These are phyloP conservation scores for Aureobasidium uvarum DNA, from an alignment of 2,329 filamentous ascomycete genomes.

Conservation along the genomic window DNA sequence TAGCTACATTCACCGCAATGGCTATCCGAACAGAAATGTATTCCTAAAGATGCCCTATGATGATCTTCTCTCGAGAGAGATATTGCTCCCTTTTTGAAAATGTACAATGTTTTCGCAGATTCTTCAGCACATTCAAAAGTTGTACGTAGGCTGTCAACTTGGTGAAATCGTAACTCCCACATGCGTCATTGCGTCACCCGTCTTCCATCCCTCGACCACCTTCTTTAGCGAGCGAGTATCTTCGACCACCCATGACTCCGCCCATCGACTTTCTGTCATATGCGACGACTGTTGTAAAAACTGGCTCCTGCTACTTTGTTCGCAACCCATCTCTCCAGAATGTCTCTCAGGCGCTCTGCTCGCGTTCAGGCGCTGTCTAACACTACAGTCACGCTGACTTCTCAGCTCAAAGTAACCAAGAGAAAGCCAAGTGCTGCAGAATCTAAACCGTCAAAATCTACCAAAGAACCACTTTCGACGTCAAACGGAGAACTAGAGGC, in stretches of 20 bases:
- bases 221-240: neutral
- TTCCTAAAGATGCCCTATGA: no score
- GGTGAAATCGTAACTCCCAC: neutral
- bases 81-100: no score
- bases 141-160: neutral
- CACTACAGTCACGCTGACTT: constrained; percentile 15
- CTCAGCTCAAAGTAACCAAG: constrained; percentile 19
- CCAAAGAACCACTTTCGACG: neutral
- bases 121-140: neutral
- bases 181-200: constrained; percentile 16
- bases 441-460: neutral
- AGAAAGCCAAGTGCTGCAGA: neutral
- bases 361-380: constrained; percentile 39
- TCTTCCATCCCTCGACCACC: neutral
- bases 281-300: neutral
- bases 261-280: neutral
- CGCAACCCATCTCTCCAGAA: constrained; percentile 33
- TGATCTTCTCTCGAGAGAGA: no score
- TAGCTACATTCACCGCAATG: no score
- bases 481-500: constrained; percentile 9
- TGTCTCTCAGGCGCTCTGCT: constrained; percentile 55
- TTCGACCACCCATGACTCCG: neutral
- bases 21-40: no score
- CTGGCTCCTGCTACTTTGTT: neutral
- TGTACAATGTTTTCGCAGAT: no score